Evolutionary conservation across 768 basidiomycete species (phyloP).

Genomic region (Suillus clintonianus): DNA sequence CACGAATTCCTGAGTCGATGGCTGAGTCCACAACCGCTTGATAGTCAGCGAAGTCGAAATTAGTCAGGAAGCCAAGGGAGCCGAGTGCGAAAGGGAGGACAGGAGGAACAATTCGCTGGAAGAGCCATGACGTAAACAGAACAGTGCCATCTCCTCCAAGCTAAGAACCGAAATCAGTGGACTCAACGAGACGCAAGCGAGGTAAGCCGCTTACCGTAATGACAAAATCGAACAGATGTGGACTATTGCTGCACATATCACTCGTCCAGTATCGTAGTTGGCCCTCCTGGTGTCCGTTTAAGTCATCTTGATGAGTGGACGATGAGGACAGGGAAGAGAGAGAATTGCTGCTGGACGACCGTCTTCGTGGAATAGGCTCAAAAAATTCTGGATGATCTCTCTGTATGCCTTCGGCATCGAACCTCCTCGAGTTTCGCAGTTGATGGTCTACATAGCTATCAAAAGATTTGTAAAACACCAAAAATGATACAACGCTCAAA

Average conservation of each 20-base stretch:
- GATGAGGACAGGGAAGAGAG: slow-evolving; percentile 56
- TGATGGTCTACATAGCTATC: slow-evolving; percentile 92
- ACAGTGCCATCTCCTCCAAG: slow-evolving; percentile 98
- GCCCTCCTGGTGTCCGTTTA: slow-evolving; percentile 62
- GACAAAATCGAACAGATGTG: slow-evolving; percentile 97
- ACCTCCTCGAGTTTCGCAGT: slow-evolving; percentile 83
- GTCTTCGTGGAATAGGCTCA: slow-evolving; percentile 70
- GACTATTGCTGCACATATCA: slow-evolving; percentile 88
- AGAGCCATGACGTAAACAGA: slow-evolving; percentile 98
- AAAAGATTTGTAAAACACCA: slow-evolving; percentile 15
- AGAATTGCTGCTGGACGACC: slow-evolving; percentile 69
- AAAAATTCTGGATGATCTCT: slow-evolving; percentile 89
- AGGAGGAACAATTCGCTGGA: slow-evolving; percentile 98
- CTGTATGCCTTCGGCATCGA: slow-evolving; percentile 89
- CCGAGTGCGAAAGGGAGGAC: slow-evolving; percentile 97
- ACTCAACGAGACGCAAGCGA: neutral
- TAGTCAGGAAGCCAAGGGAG: slow-evolving; percentile 95
- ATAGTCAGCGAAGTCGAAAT: slow-evolving; percentile 91
- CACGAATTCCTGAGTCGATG: slow-evolving; percentile 91
- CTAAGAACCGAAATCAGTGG: slow-evolving; percentile 42
- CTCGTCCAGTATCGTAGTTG: slow-evolving; percentile 97
- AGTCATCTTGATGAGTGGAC: slow-evolving; percentile 43
- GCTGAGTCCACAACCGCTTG: slow-evolving; percentile 82
- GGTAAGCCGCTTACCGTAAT: slow-evolving; percentile 71
- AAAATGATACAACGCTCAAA: slow-evolving; percentile 14